phyloP scores from a whole-genome alignment of 345 rosid species.

The Citrus unshiu region DNA sequence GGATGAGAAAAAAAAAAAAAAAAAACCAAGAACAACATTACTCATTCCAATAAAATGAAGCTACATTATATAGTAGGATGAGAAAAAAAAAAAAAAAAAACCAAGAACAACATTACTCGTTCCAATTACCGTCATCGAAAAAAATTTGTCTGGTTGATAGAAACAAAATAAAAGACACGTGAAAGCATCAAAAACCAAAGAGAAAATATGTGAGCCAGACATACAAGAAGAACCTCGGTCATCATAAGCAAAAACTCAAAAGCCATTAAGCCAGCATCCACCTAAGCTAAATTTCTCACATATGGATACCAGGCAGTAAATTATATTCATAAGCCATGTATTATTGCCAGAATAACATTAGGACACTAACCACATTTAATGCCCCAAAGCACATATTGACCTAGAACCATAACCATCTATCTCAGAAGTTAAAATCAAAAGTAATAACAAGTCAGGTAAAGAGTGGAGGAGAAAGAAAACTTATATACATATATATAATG shows the following conservation, averaged over 20 bases:
- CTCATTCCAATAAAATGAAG: not conserved
- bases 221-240: not conserved
- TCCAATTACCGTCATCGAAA: not conserved
- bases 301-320: not conserved
- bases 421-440: not conserved
- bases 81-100: not conserved
- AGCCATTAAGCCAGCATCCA: not conserved
- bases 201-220: not conserved
- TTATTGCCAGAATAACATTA: not conserved
- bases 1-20: no score
- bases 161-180: not conserved
- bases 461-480: not conserved
- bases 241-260: not conserved
- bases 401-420: not conserved
- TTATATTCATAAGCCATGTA: not conserved
- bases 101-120: not conserved
- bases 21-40: not conserved
- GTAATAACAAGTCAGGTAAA: not conserved
- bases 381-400: not conserved
- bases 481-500: not conserved
- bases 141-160: not conserved
- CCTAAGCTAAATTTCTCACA: not conserved
- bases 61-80: not conserved
- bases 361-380: not conserved
- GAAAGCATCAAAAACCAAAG: not conserved